Base-by-base conservation (phyloP, 345 rosid genomes). In the Boechera stricta region DNA sequence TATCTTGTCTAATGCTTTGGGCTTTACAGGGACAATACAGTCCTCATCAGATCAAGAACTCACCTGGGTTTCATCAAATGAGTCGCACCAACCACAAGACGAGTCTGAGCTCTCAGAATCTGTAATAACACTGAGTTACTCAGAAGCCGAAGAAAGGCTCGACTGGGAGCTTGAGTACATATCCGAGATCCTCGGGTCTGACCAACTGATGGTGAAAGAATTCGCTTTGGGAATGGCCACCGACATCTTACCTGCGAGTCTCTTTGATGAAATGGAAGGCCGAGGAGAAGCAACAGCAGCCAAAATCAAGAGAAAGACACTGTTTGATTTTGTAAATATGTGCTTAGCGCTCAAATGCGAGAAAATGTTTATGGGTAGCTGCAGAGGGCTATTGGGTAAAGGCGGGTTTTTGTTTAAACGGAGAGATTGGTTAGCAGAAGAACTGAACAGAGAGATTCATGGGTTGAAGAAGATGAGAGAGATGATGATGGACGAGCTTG, bases 401-500 rank as follows among this genome's bases (percentile, higher is more conserved):
- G 70, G 77, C 47, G 55, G 28, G 24, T 64, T 62, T 36, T 35
- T 84, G 83, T 77, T 84, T 39, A 59, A 54, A 42, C 76, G 82
- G 49, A 87, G 82, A 59, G 85, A 74, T 35, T 79, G 82, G 91
- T 55, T 87, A 77, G 97, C 90, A 0, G 87, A 85, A 67, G 90
- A 89, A 75, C 66, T 90, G 78, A 80, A 79, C 44, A 85, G 77
- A 80, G 91, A 85, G 77, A 84, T 92, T 3, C 67, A 35, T 0
- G 79, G 82, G 21, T 83, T 87, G 90, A 84, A 82, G 64, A 75
- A 76, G 76, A 85, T 81, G 84, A 87, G 89, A 55, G 95, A 86
- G 45, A 39, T 81, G 82, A 84, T 85, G 91, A 89, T 92, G 75
- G 98, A 94, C 69, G 97, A 90, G 49, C 91, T 94, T 69, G 91